These are phyloP conservation scores for Podospora pseudoanserina DNA, from an alignment of 495 filamentous ascomycete genomes.

Conservation along the genomic window DNA sequence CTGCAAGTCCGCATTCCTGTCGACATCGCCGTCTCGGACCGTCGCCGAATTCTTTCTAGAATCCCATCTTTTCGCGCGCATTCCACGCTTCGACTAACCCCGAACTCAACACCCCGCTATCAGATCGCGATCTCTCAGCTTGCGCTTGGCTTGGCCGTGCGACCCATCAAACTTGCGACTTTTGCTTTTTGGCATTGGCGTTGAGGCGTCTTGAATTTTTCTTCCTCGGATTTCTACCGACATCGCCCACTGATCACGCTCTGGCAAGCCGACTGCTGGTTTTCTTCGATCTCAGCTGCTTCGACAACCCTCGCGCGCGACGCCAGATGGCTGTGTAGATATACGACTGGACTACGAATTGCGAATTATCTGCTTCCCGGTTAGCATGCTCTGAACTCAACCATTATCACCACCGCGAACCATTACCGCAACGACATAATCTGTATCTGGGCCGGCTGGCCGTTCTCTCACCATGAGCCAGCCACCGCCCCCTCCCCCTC, in stretches of 20 bases:
- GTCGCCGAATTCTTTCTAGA: background rate
- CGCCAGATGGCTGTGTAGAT: background rate
- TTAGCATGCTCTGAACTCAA: background rate
- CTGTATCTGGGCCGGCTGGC: slow-evolving; percentile 20
- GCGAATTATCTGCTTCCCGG: background rate
- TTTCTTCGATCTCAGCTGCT: background rate
- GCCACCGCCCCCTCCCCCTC: slow-evolving; percentile 58
- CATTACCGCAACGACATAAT: background rate
- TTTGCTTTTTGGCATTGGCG: slow-evolving; percentile 18
- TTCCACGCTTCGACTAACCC: background rate
- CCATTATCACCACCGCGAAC: background rate
- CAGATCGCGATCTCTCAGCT: background rate
- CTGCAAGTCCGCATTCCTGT: slow-evolving; percentile 20
- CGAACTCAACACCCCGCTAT: background rate
- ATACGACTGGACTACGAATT: background rate
- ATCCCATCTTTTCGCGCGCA: background rate
- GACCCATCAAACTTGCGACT: slow-evolving; percentile 2
- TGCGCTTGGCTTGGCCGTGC: background rate
- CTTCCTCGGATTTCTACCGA: slow-evolving; percentile 1
- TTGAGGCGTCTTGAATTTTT: slow-evolving; percentile 19
- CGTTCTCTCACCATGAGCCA: slow-evolving; percentile 39
- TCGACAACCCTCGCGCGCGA: background rate
- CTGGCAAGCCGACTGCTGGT: too few species aligned
- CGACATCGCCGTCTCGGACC: background rate
- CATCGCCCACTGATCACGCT: background rate